A percentile compares a stretch with the other conserved stretches of the same genome.
These are phyloP conservation scores for Metschnikowia continentalis DNA, from an alignment of 805 yeast genomes.

Conservation along the genomic window DNA sequence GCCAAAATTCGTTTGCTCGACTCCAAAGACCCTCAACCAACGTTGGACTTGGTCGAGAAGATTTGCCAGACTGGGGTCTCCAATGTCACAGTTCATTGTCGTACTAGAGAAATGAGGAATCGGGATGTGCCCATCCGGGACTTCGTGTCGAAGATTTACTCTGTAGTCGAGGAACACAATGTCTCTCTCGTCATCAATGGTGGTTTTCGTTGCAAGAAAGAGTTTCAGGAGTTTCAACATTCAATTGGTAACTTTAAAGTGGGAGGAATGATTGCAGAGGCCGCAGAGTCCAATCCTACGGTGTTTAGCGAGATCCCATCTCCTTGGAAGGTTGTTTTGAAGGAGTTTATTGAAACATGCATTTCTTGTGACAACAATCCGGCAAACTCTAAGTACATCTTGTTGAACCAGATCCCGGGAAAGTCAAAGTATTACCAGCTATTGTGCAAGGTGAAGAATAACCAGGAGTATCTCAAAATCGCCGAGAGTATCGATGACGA, in stretches of 20 bases:
- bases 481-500: constrained; percentile 32
- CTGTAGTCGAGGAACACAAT: constrained; percentile 54
- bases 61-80: constrained; percentile 70
- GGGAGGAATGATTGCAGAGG: constrained; percentile 94
- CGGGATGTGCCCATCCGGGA: constrained; percentile 77
- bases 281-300: constrained; percentile 84
- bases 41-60: constrained; percentile 53
- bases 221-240: constrained; percentile 48
- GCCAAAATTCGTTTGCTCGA: constrained; percentile 84
- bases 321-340: constrained; percentile 52
- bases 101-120: constrained; percentile 85
- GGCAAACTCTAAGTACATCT: constrained; percentile 72
- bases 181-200: constrained; percentile 85
- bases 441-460: constrained; percentile 52
- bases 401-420: constrained; percentile 77
- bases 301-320: constrained; percentile 50
- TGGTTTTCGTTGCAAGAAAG: constrained; percentile 52
- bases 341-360: constrained; percentile 56
- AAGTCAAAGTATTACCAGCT: constrained; percentile 55
- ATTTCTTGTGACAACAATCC: constrained; percentile 54
- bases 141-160: constrained; percentile 57
- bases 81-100: constrained; percentile 86
- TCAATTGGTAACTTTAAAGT: constrained; percentile 49
- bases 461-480: constrained; percentile 44
- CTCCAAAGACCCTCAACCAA: constrained; percentile 45